Evolutionary conservation across 352 stramenopile genomes (phyloP).

Genomic region (Pythium rhizo-oryzae): DNA sequence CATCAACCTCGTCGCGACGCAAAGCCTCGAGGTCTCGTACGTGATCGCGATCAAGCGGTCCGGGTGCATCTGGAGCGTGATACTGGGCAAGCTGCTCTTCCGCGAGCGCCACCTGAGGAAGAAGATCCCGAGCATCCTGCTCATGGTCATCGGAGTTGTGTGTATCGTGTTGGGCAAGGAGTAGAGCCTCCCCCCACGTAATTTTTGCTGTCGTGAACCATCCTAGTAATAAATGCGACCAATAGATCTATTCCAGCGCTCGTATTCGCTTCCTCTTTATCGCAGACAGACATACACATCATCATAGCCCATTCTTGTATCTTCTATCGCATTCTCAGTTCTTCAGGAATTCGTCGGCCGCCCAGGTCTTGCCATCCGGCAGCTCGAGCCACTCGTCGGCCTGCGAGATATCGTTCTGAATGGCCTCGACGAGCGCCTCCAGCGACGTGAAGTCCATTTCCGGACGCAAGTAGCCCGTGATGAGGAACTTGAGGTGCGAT

Average conservation of each 20-base stretch:
- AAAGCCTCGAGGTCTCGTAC: conserved; percentile 81
- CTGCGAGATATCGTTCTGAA: conserved; percentile 85
- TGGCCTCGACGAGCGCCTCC: conserved; percentile 91
- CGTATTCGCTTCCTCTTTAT: neutral
- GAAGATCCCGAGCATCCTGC: conserved; percentile 82
- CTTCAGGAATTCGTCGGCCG: conserved; percentile 31
- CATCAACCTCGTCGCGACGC: conserved; percentile 80
- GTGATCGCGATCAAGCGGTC: conserved; percentile 87
- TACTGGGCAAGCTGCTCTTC: conserved; percentile 76
- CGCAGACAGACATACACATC: neutral
- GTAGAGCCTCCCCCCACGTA: neutral
- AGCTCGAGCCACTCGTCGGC: conserved; percentile 70
- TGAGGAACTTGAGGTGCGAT: conserved; percentile 91
- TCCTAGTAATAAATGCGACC: neutral
- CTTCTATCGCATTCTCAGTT: neutral
- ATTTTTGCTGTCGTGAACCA: neutral
- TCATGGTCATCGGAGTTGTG: conserved; percentile 78
- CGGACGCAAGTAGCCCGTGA: conserved; percentile 93
- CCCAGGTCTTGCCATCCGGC: conserved; percentile 53
- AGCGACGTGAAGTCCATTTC: conserved; percentile 96
- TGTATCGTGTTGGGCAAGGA: conserved; percentile 81
- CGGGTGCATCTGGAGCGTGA: conserved; percentile 82
- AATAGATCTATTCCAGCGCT: neutral
- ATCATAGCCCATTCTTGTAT: neutral
- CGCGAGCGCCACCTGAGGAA: conserved; percentile 68